Evolutionary conservation across 2,329 filamentous ascomycete genomes (phyloP).

Genomic region (Sporothrix phasma): DNA sequence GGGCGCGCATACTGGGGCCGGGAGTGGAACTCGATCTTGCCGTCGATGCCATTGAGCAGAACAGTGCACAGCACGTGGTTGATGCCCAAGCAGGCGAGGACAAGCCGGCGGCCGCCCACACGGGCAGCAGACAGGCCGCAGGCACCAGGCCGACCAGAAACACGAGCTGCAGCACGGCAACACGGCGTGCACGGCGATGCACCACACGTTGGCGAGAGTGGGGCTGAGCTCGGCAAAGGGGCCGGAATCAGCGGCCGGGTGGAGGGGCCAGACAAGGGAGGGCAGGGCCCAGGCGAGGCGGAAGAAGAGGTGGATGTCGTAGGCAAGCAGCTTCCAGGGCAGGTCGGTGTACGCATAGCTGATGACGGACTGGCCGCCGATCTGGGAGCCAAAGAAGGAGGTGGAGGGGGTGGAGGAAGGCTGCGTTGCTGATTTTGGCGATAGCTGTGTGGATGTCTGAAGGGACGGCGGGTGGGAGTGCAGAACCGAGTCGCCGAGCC

Average conservation of each 20-base stretch:
- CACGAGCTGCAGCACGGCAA: slow-evolving; percentile 48
- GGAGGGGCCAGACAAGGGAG: slow-evolving; percentile 50
- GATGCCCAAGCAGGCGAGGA: slow-evolving; percentile 36
- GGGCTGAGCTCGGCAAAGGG: slow-evolving; percentile 55
- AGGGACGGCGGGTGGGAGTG: neutral
- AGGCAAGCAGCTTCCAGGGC: slow-evolving; percentile 40
- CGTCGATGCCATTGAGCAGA: slow-evolving; percentile 44
- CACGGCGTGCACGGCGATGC: slow-evolving; percentile 47
- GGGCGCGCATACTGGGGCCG: slow-evolving; percentile 42
- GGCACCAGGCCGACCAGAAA: slow-evolving; percentile 54
- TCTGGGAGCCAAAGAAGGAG: slow-evolving; percentile 48
- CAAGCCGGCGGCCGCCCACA: slow-evolving; percentile 36
- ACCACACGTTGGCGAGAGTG: slow-evolving; percentile 45
- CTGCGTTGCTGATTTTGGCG: neutral
- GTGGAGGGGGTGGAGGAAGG: neutral
- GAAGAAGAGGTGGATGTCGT: slow-evolving; percentile 48
- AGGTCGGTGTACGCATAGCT: slow-evolving; percentile 52
- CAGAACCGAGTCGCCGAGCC: neutral
- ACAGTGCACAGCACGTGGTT: slow-evolving; percentile 42
- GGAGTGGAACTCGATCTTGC: slow-evolving; percentile 38
- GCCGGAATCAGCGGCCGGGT: slow-evolving; percentile 41
- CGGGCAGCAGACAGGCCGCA: slow-evolving; percentile 35
- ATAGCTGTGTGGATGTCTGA: neutral
- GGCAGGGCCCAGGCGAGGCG: slow-evolving; percentile 46
- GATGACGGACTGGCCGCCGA: slow-evolving; percentile 47